Evolutionary conservation across 73 alveolate species (phyloP).

Genomic region (Tetrahymena thermophila): DNA sequence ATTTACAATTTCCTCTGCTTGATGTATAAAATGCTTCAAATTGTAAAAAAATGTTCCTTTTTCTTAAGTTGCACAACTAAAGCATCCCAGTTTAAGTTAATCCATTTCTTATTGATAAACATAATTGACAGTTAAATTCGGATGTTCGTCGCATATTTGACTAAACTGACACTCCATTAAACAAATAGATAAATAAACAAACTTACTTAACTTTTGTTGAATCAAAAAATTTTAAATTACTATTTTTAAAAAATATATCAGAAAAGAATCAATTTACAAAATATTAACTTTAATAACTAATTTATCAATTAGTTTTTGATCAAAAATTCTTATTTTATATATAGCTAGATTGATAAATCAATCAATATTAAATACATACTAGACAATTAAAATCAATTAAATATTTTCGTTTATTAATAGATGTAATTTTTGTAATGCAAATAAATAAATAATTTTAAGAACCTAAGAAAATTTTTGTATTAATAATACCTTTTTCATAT

Average conservation of each 20-base stretch:
- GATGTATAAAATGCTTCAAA: neutral
- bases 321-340: neutral
- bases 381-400: too few relatives aligned
- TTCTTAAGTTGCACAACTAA: neutral
- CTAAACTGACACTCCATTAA: neutral
- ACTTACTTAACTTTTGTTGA: too few relatives aligned
- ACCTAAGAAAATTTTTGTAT: too few relatives aligned
- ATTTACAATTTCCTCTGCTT: neutral
- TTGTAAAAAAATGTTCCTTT: neutral
- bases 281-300: neutral
- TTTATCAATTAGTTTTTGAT: neutral
- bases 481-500: too few relatives aligned
- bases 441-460: too few relatives aligned
- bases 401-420: too few relatives aligned
- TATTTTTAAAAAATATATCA: neutral
- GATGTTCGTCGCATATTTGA: neutral
- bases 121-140: neutral
- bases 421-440: too few relatives aligned
- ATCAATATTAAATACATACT: too few relatives aligned
- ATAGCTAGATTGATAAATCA: neutral
- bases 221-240: neutral
- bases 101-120: neutral
- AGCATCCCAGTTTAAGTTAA: neutral
- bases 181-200: too few relatives aligned
- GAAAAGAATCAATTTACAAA: neutral